Conservation (phyloP, 2,329 filamentous ascomycete genomes). For the Claviceps sp. region DNA sequence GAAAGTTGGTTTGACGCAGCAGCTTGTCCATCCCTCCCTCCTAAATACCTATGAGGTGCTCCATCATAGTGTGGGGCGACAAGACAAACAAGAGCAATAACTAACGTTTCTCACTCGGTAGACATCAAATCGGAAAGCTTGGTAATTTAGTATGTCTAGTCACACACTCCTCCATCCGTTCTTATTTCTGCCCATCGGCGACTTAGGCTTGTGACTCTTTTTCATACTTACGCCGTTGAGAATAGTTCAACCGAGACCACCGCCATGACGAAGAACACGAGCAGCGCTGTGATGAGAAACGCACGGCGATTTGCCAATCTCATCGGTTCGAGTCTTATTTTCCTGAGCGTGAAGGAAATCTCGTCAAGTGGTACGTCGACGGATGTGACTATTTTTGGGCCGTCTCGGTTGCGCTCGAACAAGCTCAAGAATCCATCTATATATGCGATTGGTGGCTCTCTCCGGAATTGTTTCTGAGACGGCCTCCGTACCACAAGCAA, state of each 20-base stretch:
- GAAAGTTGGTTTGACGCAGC: constrained; percentile 32
- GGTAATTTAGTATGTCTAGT: constrained; percentile 39
- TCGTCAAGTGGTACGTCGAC: constrained; percentile 95
- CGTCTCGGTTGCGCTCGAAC: constrained; percentile 78
- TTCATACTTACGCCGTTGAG: not conserved
- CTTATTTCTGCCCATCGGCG: not conserved
- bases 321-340: constrained; percentile 88
- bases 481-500: constrained; percentile 70
- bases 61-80: not conserved
- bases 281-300: constrained; percentile 67
- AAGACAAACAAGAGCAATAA: not conserved
- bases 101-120: not conserved
- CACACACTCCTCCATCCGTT: not conserved
- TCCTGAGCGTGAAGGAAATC: constrained; percentile 71
- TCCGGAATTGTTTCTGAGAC: constrained; percentile 71
- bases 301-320: constrained; percentile 53
- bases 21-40: not conserved
- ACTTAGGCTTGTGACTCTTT: not conserved
- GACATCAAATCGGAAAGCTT: constrained; percentile 47
- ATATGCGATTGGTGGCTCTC: constrained; percentile 97
- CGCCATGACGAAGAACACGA: constrained; percentile 92
- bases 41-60: too few species aligned
- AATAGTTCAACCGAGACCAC: constrained; percentile 68
- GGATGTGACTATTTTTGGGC: constrained; percentile 92
- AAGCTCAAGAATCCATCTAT: constrained; percentile 86